Evolutionary conservation across 1,284 basidiomycete genomes (phyloP).

Genomic region (Bondarzewia mesenterica): DNA sequence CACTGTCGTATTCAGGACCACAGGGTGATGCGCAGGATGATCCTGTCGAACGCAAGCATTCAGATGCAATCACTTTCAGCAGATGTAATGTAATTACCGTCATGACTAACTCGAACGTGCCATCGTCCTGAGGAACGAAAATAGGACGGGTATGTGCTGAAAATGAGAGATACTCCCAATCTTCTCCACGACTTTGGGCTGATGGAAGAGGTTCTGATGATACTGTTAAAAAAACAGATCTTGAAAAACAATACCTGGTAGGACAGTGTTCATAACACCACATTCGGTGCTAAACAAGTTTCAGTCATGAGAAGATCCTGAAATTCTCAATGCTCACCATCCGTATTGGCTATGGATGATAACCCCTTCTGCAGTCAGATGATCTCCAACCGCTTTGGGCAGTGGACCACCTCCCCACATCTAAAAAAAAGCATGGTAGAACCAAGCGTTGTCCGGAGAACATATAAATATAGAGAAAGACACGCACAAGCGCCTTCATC

Average conservation of each 20-base stretch:
- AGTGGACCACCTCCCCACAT: conserved; percentile 24
- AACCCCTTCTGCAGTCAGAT: conserved; percentile 17
- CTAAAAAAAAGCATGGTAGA: conserved; percentile 14
- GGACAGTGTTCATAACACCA: conserved; percentile 16
- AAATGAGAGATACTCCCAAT: conserved; percentile 14
- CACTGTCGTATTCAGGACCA: conserved; percentile 14
- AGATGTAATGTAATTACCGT: not conserved
- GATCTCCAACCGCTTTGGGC: conserved; percentile 20
- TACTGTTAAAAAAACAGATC: not conserved
- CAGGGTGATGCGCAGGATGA: conserved; percentile 11
- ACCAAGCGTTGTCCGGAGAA: too few relatives aligned
- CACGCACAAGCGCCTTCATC: conserved; percentile 16
- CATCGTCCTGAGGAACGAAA: conserved; percentile 11
- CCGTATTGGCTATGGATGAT: conserved; percentile 21
- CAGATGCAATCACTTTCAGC: not conserved
- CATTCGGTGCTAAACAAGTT: conserved; percentile 9
- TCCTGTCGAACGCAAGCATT: conserved; percentile 2
- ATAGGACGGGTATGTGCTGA: conserved; percentile 10
- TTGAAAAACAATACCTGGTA: too few relatives aligned
- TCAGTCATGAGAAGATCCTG: not conserved
- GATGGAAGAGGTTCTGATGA: not conserved
- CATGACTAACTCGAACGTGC: conserved; percentile 7
- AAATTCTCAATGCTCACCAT: conserved; percentile 13
- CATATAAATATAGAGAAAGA: not conserved
- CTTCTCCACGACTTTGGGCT: conserved; percentile 9